Evolutionary conservation across 192 early-diverging fungal genomes (phyloP).

Genomic region (Lunasporangiospora selenospora): DNA sequence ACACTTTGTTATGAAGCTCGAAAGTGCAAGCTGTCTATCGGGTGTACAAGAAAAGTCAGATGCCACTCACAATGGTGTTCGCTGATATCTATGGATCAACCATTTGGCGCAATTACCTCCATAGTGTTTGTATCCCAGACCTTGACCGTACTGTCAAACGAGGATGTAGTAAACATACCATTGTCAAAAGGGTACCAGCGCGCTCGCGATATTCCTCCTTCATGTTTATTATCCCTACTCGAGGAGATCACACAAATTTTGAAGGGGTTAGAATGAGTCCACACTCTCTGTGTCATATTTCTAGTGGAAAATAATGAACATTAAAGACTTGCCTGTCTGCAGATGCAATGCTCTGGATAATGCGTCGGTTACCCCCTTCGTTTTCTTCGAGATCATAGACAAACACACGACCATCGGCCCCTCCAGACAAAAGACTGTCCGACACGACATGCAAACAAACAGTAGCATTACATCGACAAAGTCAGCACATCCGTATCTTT

Average conservation of each 20-base stretch:
- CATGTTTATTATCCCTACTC: slow-evolving; percentile 60
- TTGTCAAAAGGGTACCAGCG: slow-evolving; percentile 87
- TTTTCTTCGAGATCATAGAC: slow-evolving; percentile 68
- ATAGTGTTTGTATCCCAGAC: slow-evolving; percentile 85
- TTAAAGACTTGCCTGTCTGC: slow-evolving; percentile 4
- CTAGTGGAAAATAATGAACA: not conserved
- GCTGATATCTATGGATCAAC: not conserved
- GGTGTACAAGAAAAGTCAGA: not conserved
- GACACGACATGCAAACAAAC: not conserved
- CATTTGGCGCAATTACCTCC: slow-evolving; percentile 51
- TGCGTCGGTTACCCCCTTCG: slow-evolving; percentile 28
- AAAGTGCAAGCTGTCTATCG: slow-evolving; percentile 72
- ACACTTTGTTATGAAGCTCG: slow-evolving; percentile 70
- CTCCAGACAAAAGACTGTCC: slow-evolving; percentile 69
- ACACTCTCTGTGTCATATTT: too few relatives aligned
- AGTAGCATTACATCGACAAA: too few relatives aligned
- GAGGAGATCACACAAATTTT: slow-evolving; percentile 35
- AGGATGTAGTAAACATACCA: slow-evolving; percentile 83
- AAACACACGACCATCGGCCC: slow-evolving; percentile 63
- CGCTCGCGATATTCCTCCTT: slow-evolving; percentile 70
- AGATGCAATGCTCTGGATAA: slow-evolving; percentile 30
- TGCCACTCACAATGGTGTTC: not conserved
- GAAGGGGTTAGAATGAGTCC: not conserved
- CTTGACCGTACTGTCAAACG: slow-evolving; percentile 78
- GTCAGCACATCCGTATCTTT: too few relatives aligned